Conservation (phyloP, 108 stramenopile genomes). For the Seminavis robusta region DNA sequence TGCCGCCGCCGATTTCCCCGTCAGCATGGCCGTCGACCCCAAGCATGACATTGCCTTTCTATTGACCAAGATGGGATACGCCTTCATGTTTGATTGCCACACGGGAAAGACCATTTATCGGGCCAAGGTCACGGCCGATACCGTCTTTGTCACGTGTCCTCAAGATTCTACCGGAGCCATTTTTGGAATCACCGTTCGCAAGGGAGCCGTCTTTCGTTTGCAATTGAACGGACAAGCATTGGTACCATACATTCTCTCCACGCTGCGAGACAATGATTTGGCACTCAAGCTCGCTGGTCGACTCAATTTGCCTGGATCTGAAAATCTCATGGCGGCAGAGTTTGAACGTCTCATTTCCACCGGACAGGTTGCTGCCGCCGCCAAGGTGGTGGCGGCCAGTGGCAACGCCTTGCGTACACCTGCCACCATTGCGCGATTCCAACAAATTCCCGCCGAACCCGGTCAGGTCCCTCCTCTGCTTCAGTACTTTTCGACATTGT, state of each 20-base stretch:
- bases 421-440: conserved; percentile 96
- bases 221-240: conserved; percentile 87
- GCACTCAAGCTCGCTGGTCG: conserved; percentile 94
- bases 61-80: conserved; percentile 96
- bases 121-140: conserved; percentile 93
- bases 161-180: conserved; percentile 84
- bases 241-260: conserved; percentile 94
- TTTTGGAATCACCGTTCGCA: conserved; percentile 93
- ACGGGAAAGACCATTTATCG: conserved; percentile 95
- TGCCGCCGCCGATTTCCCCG: conserved; percentile 95
- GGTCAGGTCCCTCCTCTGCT: conserved; percentile 96
- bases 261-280: conserved; percentile 89
- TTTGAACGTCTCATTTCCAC: conserved; percentile 91
- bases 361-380: conserved; percentile 92
- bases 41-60: conserved; percentile 96
- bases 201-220: conserved; percentile 91
- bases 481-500: conserved; percentile 96
- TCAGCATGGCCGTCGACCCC: conserved; percentile 78
- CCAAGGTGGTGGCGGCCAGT: conserved; percentile 85
- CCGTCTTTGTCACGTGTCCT: conserved; percentile 91
- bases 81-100: conserved; percentile 97
- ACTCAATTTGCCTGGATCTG: conserved; percentile 95
- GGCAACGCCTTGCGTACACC: conserved; percentile 92
- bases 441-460: conserved; percentile 95
- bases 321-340: conserved; percentile 91